Evolutionary conservation across 768 basidiomycete species (phyloP), one percentile per base, ranked within the genome.

Genomic region (Crassisporium funariophilum): DNA sequence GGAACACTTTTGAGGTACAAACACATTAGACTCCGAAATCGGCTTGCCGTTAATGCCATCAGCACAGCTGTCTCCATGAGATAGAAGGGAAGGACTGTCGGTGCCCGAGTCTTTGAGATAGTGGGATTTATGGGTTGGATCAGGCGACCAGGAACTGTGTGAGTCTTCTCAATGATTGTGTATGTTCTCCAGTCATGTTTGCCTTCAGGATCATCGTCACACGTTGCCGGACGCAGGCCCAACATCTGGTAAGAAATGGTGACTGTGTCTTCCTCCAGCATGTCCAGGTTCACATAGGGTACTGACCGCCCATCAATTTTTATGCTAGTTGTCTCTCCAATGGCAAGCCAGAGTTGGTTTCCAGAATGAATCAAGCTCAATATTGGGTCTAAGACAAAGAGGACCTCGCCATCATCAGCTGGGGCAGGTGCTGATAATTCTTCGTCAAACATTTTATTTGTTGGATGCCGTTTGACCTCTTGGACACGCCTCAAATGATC

Each of bases 171-270:
- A 1, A 34, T 10, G 15, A 53, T 46, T 8, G 38, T 25, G 34
- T 53, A 55, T 3, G 62, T 58, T 5, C 55, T 19, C 66, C 66
- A 69, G 51, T 69, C 63, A 41, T 62, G 24, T 25, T 38, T 52
- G 2, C 2, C 1, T 1, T 44, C 39, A 2, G 61, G 49, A 27
- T 63, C 58, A 11, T 62, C 63, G 13, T 45, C 45, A 1, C 19
- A 6, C 4, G 54, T 58, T 15, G 55, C 50, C 9, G 53, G 55
- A 36, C 55, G 40, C 2, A 66, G 27, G 5, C 55, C 55, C 3
- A 67, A 37, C 19, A 67, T 39, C 33, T 67, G 65, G 35, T 59
- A 59, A 2, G 54, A 56, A 0, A 65, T 20, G 5, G 41, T 35
- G 5, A 59, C 55, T 0, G 48, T 51, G 4, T 47, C 49, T 33